These are phyloP conservation scores for Fistulinella cinereoalba DNA, from an alignment of 1,284 basidiomycete genomes.

Conservation along the genomic window DNA sequence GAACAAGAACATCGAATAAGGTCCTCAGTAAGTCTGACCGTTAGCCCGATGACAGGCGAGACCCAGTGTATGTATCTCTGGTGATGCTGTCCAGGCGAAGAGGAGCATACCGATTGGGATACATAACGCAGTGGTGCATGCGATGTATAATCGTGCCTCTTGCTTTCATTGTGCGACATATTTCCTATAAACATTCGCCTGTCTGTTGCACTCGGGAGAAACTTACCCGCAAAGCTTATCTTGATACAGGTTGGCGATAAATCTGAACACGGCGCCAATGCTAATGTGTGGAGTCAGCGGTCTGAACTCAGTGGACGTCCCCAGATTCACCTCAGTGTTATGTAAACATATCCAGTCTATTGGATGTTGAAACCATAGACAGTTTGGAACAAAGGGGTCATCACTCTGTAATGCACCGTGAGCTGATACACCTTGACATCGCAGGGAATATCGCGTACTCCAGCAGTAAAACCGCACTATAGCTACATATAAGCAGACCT, in stretches of 20 bases:
- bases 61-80: conserved; percentile 40
- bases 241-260: conserved; percentile 57
- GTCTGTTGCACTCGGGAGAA: neutral
- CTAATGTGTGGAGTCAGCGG: conserved; percentile 35
- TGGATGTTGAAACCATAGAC: conserved; percentile 68
- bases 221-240: conserved; percentile 64
- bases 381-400: conserved; percentile 56
- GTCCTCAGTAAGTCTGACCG: conserved; percentile 25
- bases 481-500: too few species aligned
- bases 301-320: neutral
- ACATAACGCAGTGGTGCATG: conserved; percentile 50
- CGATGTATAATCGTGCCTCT: conserved; percentile 59
- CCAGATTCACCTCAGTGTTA: conserved; percentile 57
- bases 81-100: conserved; percentile 42
- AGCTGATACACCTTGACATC: neutral
- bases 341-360: conserved; percentile 60
- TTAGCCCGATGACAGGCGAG: conserved; percentile 41
- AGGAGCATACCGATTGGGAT: conserved; percentile 54
- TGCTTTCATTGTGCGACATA: conserved; percentile 44
- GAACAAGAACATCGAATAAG: neutral
- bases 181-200: conserved; percentile 8
- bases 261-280: conserved; percentile 60
- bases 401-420: conserved; percentile 42
- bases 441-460: conserved; percentile 41
- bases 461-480: conserved; percentile 73